Evolutionary conservation across 441 rosid species (phyloP).

Genomic region (Biscutella laevigata): DNA sequence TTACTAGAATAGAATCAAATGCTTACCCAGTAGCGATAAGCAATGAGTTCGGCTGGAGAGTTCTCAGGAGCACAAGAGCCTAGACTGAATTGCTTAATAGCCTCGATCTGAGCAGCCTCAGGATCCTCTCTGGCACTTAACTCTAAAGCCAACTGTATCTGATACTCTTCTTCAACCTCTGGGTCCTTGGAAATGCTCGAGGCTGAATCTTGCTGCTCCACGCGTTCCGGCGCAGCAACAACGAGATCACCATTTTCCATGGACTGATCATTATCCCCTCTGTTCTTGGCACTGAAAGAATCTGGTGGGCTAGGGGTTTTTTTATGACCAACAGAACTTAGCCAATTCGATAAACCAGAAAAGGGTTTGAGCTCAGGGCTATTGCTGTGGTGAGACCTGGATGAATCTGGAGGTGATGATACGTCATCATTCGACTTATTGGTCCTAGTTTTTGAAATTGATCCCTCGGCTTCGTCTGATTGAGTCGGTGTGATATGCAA

Average conservation of each 20-base stretch:
- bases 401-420: constrained; percentile 15
- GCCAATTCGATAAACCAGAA: constrained; percentile 76
- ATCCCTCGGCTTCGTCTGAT: constrained; percentile 54
- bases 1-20: neutral
- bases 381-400: constrained; percentile 17
- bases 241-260: constrained; percentile 35
- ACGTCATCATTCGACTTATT: constrained; percentile 11
- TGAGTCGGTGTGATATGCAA: constrained; percentile 62
- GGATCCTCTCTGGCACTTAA: constrained; percentile 95
- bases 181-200: constrained; percentile 45
- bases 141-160: constrained; percentile 84
- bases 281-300: constrained; percentile 43
- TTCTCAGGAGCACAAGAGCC: constrained; percentile 77
- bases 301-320: constrained; percentile 57
- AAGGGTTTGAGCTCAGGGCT: constrained; percentile 47
- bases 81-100: constrained; percentile 85
- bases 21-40: constrained; percentile 89
- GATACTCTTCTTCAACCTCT: constrained; percentile 87
- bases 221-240: constrained; percentile 8
- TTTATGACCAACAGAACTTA: constrained; percentile 58
- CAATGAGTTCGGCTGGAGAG: constrained; percentile 86
- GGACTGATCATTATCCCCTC: neutral
- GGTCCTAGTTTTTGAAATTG: constrained; percentile 42
- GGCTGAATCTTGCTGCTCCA: neutral
- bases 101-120: constrained; percentile 92